A percentile compares a stretch with the other conserved stretches of the same genome.
Evolutionary conservation across 768 basidiomycete species (phyloP).

Genomic region (Mycena amicta): DNA sequence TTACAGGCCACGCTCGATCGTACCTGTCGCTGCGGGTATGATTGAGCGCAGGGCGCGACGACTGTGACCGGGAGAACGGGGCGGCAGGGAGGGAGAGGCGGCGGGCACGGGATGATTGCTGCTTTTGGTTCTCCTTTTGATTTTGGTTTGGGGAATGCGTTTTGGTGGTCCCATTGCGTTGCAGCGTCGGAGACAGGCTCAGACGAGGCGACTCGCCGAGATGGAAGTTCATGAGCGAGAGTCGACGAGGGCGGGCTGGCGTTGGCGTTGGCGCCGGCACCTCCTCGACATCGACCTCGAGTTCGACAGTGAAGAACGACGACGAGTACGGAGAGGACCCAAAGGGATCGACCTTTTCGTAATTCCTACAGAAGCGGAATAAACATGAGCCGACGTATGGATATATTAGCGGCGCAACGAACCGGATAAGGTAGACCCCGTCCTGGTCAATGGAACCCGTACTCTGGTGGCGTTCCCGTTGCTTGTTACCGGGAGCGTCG

Average conservation of each 20-base stretch:
- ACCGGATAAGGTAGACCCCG: not conserved
- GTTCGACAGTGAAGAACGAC: not conserved
- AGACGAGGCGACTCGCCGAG: no score
- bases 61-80: no score
- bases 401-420: not conserved
- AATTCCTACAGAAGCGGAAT: not conserved
- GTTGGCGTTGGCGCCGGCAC: not conserved
- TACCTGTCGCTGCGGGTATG: no score
- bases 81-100: not conserved
- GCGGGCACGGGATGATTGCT: not conserved
- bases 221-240: not conserved
- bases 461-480: not conserved
- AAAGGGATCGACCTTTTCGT: constrained; percentile 1
- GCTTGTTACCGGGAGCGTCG: not conserved
- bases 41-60: no score
- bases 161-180: not conserved
- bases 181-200: not conserved
- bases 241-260: not conserved
- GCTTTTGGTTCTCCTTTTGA: not conserved
- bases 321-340: not conserved
- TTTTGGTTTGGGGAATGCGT: no score
- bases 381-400: not conserved
- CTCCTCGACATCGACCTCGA: not conserved
- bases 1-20: no score
- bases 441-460: not conserved